These are phyloP conservation scores for Plasmodium blacklocki DNA, from an alignment of 169 alveolate species.

Conservation along the genomic window DNA sequence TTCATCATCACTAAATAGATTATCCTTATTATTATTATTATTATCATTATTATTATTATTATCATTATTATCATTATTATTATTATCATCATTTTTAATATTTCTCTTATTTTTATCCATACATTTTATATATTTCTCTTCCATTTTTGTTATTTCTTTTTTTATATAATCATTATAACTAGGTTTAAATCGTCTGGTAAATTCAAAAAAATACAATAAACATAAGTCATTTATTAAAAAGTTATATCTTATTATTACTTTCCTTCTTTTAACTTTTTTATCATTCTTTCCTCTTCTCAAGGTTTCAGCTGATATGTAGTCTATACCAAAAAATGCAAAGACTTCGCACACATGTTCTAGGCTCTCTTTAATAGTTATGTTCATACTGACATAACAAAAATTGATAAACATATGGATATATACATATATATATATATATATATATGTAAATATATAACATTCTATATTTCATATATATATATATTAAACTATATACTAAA, in stretches of 20 bases:
- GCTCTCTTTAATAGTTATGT: conserved; percentile 58
- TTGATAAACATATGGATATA: neutral
- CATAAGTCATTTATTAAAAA: conserved; percentile 62
- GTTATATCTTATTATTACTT: conserved; percentile 32
- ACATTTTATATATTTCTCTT: conserved; percentile 4
- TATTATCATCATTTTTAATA: neutral
- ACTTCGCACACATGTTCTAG: conserved; percentile 65
- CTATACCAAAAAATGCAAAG: conserved; percentile 53
- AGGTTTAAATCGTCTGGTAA: conserved; percentile 62
- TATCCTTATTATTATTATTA: neutral
- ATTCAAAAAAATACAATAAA: conserved; percentile 45
- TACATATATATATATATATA: neutral
- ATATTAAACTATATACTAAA: no score
- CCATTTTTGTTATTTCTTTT: conserved; percentile 33
- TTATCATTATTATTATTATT: neutral
- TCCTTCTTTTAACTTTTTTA: conserved; percentile 28
- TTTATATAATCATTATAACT: conserved; percentile 49
- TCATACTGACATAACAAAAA: conserved; percentile 5
- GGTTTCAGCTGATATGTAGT: conserved; percentile 56
- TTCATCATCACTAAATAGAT: conserved; percentile 10
- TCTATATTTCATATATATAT: no score
- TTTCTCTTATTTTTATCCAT: neutral
- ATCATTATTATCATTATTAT: neutral
- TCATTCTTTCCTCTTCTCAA: conserved; percentile 60
- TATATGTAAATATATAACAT: neutral